Conservation (phyloP, 1,284 basidiomycete species). For the Tilletia walkeri region DNA sequence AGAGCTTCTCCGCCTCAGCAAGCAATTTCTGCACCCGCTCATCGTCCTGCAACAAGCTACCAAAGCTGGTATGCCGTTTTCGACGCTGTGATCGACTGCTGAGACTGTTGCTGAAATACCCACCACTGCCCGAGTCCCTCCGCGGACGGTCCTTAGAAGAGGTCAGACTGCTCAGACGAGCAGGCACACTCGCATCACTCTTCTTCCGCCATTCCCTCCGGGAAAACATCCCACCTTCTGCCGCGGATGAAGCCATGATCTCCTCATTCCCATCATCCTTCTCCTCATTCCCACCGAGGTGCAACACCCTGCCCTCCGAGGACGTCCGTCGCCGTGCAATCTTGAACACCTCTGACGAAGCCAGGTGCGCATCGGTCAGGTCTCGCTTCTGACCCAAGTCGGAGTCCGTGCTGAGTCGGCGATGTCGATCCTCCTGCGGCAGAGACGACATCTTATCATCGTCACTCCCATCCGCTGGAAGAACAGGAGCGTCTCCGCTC, state of each 20-base stretch:
- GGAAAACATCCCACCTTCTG: neutral
- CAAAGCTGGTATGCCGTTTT: conserved; percentile 1
- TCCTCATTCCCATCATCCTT: neutral
- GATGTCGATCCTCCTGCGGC: neutral
- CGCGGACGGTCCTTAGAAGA: neutral
- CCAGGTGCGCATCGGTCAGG: neutral
- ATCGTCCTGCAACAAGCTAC: neutral
- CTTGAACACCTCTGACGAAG: neutral
- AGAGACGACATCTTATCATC: neutral
- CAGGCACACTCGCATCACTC: conserved; percentile 1
- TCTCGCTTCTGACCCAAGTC: conserved; percentile 11
- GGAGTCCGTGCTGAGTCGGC: neutral
- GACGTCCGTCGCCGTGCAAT: conserved; percentile 6
- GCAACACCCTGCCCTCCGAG: neutral
- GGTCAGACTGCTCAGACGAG: conserved; percentile 10
- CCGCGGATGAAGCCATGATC: neutral
- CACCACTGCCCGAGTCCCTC: neutral
- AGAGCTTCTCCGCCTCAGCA: neutral
- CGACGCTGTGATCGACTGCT: neutral
- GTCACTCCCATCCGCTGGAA: no score
- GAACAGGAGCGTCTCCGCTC: neutral
- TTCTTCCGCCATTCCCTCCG: neutral
- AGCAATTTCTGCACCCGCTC: conserved; percentile 6
- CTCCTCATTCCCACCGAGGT: neutral
- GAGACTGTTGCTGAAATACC: neutral